phyloP scores from a whole-genome alignment of 176 grass and related monocot species.

The Pontederia paniculata region DNA sequence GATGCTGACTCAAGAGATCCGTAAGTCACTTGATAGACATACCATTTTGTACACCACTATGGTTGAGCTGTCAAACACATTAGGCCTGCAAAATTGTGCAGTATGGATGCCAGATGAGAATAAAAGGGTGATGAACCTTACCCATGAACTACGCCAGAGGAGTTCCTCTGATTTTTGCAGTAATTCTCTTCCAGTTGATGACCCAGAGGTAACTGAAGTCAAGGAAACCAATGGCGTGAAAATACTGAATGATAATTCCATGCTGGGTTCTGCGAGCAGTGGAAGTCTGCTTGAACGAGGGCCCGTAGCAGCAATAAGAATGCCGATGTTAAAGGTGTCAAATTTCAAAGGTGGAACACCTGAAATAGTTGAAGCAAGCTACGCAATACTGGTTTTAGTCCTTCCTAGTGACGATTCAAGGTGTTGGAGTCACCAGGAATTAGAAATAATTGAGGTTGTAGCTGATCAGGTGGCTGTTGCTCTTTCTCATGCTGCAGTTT shows the following conservation, averaged over 20 bases:
- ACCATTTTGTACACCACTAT: constrained; percentile 87
- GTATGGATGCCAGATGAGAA: constrained; percentile 34
- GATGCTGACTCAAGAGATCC: constrained; percentile 87
- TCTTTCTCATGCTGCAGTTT: constrained; percentile 59
- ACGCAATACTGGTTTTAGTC: constrained; percentile 64
- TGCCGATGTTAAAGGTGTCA: constrained; percentile 69
- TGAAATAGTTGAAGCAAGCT: constrained; percentile 49
- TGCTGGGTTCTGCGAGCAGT: constrained; percentile 41
- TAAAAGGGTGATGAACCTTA: constrained; percentile 44
- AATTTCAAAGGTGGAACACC: constrained; percentile 65
- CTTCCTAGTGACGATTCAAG: constrained; percentile 25
- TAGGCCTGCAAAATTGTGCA: constrained; percentile 57
- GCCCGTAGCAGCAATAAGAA: constrained; percentile 55
- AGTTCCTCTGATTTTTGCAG: constrained; percentile 23
- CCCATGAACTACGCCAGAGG: constrained; percentile 49
- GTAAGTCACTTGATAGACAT: constrained; percentile 62
- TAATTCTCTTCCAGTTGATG: constrained; percentile 26
- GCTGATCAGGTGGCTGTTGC: constrained; percentile 77
- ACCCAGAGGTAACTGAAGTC: constrained; percentile 42
- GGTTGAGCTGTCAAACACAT: constrained; percentile 75
- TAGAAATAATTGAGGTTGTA: constrained; percentile 72
- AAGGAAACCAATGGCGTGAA: constrained; percentile 37
- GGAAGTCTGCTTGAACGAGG: constrained; percentile 27
- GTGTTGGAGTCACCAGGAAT: constrained; percentile 50
- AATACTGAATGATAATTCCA: constrained; percentile 30